Evolutionary conservation across 768 basidiomycete species (phyloP), one percentile per base, ranked within the genome.

Genomic region (Termitomyces sp.): DNA sequence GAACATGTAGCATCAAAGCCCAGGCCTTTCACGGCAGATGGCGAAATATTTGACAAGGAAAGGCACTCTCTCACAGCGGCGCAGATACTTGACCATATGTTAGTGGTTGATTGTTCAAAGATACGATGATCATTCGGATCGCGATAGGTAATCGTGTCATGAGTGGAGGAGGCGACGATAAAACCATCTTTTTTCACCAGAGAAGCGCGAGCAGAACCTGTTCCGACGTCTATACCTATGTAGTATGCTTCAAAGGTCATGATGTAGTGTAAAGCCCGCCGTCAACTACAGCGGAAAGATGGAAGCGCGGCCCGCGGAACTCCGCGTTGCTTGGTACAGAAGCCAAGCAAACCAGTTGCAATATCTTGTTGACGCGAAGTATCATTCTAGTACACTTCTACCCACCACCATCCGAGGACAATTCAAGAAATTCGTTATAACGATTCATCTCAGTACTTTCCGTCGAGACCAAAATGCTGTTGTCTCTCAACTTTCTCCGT

Each of bases 1-100:
- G 94, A 97, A 73, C 97, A 99, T 0, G 97, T 99, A 48, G 95
- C 96, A 70, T 98, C 95, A 70, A 96, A 94, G 14, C 94, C 93
- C 46, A 98, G 65, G 0, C 97, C 97, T 66, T 89, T 92, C 57
- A 99, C 86, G 5, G 77, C 72, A 3, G 73, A 69, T 10, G 88
- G 80, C 32, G 78, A 62, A 30, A 92, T 71, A 3, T 80, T 73
- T 0, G 88, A 79, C 32, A 79, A 73, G 9, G 76, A 60, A 26
- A 98, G 73, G 53, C 92, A 87, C 5, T 78, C 79, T 64, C 77
- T 83, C 58, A 90, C 77, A 33, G 83, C 82, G 54, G 69, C 73
- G 44, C 81, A 80, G 57, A 93, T 86, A 53, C 81, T 79, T 8
- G 73, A 69, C 95, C 93, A 95, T 73, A 97, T 95, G 66, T 98